phyloP scores from a whole-genome alignment of 768 basidiomycete genomes.

The Rhizopogon vesiculosus region DNA sequence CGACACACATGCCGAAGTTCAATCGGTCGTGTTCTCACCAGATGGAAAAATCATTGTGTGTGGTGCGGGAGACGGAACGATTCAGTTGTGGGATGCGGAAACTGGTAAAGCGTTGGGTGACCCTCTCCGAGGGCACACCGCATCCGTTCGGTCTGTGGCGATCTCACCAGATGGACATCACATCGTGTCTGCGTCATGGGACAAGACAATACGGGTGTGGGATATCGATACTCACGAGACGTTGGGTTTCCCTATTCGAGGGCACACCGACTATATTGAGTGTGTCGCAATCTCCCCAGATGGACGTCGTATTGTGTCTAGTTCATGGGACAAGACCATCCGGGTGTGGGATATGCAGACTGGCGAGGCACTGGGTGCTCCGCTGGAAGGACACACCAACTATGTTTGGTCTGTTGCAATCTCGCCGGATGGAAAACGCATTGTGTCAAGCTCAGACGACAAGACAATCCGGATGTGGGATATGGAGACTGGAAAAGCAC shows the following conservation, averaged over 20 bases:
- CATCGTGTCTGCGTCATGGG: neutral
- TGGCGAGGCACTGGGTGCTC: neutral
- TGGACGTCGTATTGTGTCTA: constrained; percentile 7
- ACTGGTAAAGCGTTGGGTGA: neutral
- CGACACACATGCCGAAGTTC: neutral
- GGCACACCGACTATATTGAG: constrained; percentile 1
- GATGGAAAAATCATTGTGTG: constrained; percentile 2
- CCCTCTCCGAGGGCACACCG: constrained; percentile 5
- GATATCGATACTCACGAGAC: neutral
- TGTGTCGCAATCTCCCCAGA: constrained; percentile 12
- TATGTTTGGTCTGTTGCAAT: neutral
- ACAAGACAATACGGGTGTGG: neutral
- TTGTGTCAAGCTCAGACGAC: constrained; percentile 11
- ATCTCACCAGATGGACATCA: constrained; percentile 1
- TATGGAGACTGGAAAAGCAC: neutral
- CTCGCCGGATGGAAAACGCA: neutral
- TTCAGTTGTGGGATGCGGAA: constrained; percentile 4
- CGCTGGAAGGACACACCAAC: neutral
- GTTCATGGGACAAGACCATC: constrained; percentile 1
- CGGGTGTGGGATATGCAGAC: neutral
- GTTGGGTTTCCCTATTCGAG: neutral
- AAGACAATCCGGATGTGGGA: constrained; percentile 10
- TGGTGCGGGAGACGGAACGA: constrained; percentile 4
- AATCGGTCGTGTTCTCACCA: constrained; percentile 5
- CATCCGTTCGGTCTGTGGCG: neutral